Percentiles rank a stretch among this genome's conserved stretches.
These are phyloP conservation scores for Backusella parvicylindrica DNA, from an alignment of 192 early-diverging fungal species.

Conservation along the genomic window DNA sequence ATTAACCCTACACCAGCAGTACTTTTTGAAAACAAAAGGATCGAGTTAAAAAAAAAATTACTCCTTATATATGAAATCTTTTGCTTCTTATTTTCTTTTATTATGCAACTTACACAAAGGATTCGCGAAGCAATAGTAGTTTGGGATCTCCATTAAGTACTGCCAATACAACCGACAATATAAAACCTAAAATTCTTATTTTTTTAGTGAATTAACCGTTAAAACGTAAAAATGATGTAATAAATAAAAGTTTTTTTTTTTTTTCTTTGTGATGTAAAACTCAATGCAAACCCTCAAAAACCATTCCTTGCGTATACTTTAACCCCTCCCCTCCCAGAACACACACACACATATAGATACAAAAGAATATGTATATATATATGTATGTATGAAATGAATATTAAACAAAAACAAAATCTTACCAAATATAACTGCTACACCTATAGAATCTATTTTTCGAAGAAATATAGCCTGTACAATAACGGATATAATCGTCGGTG, in stretches of 20 bases:
- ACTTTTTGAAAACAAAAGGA: slow-evolving; percentile 14
- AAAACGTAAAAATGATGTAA: too few species aligned
- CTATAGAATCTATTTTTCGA: slow-evolving; percentile 24
- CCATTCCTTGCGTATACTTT: not conserved
- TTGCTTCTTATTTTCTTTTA: not conserved
- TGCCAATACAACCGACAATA: slow-evolving; percentile 40
- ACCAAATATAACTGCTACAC: slow-evolving; percentile 34
- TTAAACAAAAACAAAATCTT: not conserved
- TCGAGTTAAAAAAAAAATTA: too few species aligned
- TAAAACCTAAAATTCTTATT: slow-evolving; percentile 25
- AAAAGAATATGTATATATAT: not conserved
- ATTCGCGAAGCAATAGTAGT: slow-evolving; percentile 42
- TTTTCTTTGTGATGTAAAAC: not conserved
- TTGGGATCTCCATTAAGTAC: slow-evolving; percentile 36
- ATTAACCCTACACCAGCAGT: slow-evolving; percentile 32
- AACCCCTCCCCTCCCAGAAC: not conserved
- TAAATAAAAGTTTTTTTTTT: not conserved
- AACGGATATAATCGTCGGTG: slow-evolving; percentile 37
- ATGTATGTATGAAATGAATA: too few species aligned
- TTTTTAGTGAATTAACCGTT: not conserved
- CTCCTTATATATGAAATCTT: not conserved
- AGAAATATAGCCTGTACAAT: slow-evolving; percentile 27
- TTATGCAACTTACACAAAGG: slow-evolving; percentile 31
- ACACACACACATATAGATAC: not conserved
- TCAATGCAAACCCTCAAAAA: not conserved